Evolutionary conservation across 2,329 filamentous ascomycete species (phyloP), one percentile per base, ranked within the genome.

Genomic region (Cryphonectria radicalis): DNA sequence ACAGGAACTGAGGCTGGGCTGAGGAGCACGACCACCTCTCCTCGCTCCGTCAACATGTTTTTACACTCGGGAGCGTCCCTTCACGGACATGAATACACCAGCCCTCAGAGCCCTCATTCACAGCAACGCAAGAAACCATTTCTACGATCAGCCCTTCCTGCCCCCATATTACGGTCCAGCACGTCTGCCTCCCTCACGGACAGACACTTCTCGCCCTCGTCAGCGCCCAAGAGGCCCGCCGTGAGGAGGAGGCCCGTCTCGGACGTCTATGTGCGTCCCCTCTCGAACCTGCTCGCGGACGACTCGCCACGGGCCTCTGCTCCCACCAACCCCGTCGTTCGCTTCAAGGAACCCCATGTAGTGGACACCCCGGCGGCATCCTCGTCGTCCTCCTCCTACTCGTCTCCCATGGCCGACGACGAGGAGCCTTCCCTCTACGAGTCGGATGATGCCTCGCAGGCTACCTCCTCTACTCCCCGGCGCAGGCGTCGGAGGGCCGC

Each of bases 71-170:
- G 87, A 63, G 88, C 88, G 66, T 86, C 87, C 79, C 82, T 90
- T 28, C 87, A 90, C 76, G 88, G 87, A 77, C 88, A 89, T 77
- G 87, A 89, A 77, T 89, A 87, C 75, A 88, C 87, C 42, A 79
- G 50, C 14, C 79, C 70, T 79, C 80, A 62, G 76, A 79, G 68
- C 70, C 79, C 35, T 75, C 79, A 42, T 5, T 76, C 77, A 55
- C 35, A 78, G 76, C 59, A 76, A 75, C 72, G 77, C 73, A 81
- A 81, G 57, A 77, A 81, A n/a, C 79, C 82, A 14, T 80, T 85
- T 7, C 74, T 86, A 50, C 81, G 82, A 68, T 83, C 84, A 6
- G 79, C 84, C 43, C 77, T 85, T 59, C 77, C 81, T 68, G 78
- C 79, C 5, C 76, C 78, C 60, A 79, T 80, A 46, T 74, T 79